Evolutionary conservation across 2,329 filamentous ascomycete genomes (phyloP), one percentile per base, ranked within the genome.

Genomic region (Fusarium globosum): DNA sequence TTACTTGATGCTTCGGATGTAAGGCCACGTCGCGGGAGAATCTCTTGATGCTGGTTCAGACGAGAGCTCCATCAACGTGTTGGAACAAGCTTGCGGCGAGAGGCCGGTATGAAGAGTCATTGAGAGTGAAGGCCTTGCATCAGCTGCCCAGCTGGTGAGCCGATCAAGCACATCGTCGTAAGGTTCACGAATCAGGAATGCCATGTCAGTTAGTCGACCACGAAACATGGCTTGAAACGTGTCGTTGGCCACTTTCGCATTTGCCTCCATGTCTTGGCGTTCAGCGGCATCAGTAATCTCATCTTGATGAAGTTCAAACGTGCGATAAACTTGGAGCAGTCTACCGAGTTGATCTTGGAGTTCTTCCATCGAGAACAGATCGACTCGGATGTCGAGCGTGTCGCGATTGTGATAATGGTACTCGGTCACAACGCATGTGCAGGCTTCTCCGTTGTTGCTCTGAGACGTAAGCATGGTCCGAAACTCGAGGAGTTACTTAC

Each of bases 401-500:
- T 79, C 68, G 1, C 56, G 43, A 4, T 78, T 77, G 46, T 84
- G 83, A 63, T 82, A 83, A 64, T 81, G 80, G 63, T 85, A 87
- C 51, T 87, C 85, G 1, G 85, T 87, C 1, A 83, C 85, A 3
- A 84, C 84, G 42, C 84, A 87, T 1, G 86, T 87, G 58, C 86
- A 87, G 0, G 85, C 86, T 23, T 76, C 74, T 4, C 85, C 85
- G 20, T 78, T 82, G 61, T 80, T 83, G 68, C 85, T 86, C 85
- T 87, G 42, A n/a, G 20, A 53, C 58, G 30, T 71, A 14, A 33
- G 48, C 28, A 4, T 33, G 11, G 42, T 20, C 7, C 49, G 7
- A 28, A 7, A 39, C 1, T 16, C 1, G 14, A 11, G 3, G 1
- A 15, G 7, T 26, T 3, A 75, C 84, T 80, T 78, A 87, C 85